Base-by-base conservation (phyloP, 2,329 filamentous ascomycete genomes). In the Botryosphaeria agaves region DNA sequence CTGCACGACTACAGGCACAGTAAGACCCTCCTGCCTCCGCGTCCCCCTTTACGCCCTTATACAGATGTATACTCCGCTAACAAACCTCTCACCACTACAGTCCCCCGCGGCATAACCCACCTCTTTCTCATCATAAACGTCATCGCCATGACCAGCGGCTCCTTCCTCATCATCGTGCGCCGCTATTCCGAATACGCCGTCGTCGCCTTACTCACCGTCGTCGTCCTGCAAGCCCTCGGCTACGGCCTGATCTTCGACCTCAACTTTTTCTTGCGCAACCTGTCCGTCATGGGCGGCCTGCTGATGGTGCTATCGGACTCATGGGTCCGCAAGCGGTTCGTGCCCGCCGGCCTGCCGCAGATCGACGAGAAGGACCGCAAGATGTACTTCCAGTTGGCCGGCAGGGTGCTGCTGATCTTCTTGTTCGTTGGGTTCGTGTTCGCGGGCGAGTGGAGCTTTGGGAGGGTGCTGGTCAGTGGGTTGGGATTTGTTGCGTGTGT, bases 371-470 rank as follows among this genome's bases (percentile, higher is more conserved):
- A 95, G 73, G 89, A 98, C 57, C 81, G 85, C 61, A 98, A 95
- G 71, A 95, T 95, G 87, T 98, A 98, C 68, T 91, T 98, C 62
- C 89, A 95, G 71, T 76, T 98, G 38, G 89, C 89, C 41, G 89
- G 89, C 20, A 77, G 89, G 44, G 82, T 98, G 20, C 68, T 98
- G 41, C 67, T 98, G 45, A 95, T 98, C 61, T 94, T 98, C 71
- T 69, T 98, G 43, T 98, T 98, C 56, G 56, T 94, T 41, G 89
- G 89, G 36, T 98, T 98, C 49, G 79, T 98, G 46, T 93, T 94
- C 61, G 81, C 82, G 34, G 89, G 89, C 42, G 68, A 85, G 47
- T 98, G 89, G 89, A 81, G 73, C 48, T 58, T 94, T 47, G 84
- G 84, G 69, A 74, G 89, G 49, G 69, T 95, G 30, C 46, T 84